phyloP scores from a whole-genome alignment of 371 early-diverging fungal genomes.

The Fennellomyces sp. region DNA sequence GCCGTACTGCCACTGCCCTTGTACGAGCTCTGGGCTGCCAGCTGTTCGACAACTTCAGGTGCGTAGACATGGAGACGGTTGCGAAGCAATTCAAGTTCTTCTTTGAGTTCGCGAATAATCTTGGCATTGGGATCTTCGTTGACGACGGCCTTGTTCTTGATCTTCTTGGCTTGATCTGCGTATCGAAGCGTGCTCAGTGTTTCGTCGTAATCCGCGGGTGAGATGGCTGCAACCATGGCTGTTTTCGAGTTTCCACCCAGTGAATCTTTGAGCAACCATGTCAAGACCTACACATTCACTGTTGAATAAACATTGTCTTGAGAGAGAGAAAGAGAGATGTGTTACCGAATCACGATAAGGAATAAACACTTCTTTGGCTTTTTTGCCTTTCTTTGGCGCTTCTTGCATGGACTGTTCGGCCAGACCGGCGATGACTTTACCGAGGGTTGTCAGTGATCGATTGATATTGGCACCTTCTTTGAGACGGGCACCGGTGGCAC shows the following conservation, averaged over 20 bases:
- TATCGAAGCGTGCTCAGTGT: slow-evolving; percentile 94
- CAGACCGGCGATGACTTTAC: slow-evolving; percentile 96
- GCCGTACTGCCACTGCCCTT: slow-evolving; percentile 13
- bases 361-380: slow-evolving; percentile 67
- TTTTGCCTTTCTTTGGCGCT: slow-evolving; percentile 43
- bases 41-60: slow-evolving; percentile 51
- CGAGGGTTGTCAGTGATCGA: slow-evolving; percentile 91
- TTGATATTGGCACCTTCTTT: slow-evolving; percentile 99
- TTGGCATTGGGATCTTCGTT: slow-evolving; percentile 91
- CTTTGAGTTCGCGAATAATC: slow-evolving; percentile 86
- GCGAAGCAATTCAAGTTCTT: slow-evolving; percentile 77
- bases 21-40: slow-evolving; percentile 39
- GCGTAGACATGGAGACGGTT: slow-evolving; percentile 66
- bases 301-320: background rate
- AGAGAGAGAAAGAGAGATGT: slow-evolving; percentile 1
- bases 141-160: slow-evolving; percentile 90
- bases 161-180: slow-evolving; percentile 92
- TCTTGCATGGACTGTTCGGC: slow-evolving; percentile 71
- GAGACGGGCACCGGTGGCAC: slow-evolving; percentile 93
- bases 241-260: slow-evolving; percentile 95
- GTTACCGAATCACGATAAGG: slow-evolving; percentile 89
- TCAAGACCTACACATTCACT: slow-evolving; percentile 64
- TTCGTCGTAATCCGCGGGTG: slow-evolving; percentile 84
- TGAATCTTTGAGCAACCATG: slow-evolving; percentile 94
- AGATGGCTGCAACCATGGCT: slow-evolving; percentile 90